These are phyloP conservation scores for Podila epigama DNA, from an alignment of 192 early-diverging fungal species.

Conservation along the genomic window DNA sequence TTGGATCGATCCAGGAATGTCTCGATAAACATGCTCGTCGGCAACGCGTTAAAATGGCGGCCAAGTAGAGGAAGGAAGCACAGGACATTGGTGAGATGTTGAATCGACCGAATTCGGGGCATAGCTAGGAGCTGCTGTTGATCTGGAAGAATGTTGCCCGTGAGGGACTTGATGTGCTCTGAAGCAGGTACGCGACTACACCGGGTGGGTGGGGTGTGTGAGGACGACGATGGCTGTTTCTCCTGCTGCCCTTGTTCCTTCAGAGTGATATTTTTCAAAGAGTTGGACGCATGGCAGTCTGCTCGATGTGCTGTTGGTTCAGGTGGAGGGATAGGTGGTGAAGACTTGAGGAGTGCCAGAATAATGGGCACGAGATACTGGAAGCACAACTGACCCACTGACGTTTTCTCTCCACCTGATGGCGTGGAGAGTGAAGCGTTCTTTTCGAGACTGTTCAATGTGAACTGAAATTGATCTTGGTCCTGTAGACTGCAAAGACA, in stretches of 20 bases:
- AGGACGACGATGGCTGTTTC: neutral
- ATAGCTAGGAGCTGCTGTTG: neutral
- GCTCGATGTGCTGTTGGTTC: neutral
- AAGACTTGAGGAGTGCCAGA: slow-evolving; percentile 15
- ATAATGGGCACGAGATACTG: slow-evolving; percentile 29
- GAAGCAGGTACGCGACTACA: neutral
- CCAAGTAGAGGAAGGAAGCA: slow-evolving; percentile 43
- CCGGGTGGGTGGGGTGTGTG: neutral
- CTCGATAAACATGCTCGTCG: slow-evolving; percentile 39
- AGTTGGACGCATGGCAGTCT: too few relatives aligned
- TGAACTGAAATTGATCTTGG: slow-evolving; percentile 28
- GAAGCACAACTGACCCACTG: slow-evolving; percentile 27
- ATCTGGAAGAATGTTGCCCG: neutral
- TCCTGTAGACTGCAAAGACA: slow-evolving; percentile 23
- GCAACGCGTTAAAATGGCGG: slow-evolving; percentile 29
- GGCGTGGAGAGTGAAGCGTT: slow-evolving; percentile 1
- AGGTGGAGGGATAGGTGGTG: neutral
- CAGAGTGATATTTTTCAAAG: neutral
- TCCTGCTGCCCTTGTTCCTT: too few relatives aligned
- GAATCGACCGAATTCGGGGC: slow-evolving; percentile 1
- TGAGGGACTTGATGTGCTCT: slow-evolving; percentile 4
- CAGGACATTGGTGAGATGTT: slow-evolving; percentile 20
- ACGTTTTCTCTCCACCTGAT: neutral
- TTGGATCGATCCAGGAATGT: slow-evolving; percentile 36
- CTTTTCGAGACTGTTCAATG: slow-evolving; percentile 7